phyloP scores from a whole-genome alignment of 805 yeast genomes.

The Hanseniaspora thailandica region DNA sequence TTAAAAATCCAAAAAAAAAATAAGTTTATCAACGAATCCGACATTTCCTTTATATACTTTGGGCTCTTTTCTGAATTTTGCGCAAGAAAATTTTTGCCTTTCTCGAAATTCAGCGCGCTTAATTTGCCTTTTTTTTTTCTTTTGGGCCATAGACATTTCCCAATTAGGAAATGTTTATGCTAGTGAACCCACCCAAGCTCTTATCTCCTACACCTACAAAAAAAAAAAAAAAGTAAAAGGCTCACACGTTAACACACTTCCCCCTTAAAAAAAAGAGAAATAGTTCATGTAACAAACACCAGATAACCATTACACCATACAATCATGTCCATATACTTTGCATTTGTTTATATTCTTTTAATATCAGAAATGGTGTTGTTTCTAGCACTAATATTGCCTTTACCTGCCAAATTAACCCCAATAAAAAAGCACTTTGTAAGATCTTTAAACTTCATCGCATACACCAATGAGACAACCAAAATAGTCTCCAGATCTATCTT shows the following conservation, averaged over 20 bases:
- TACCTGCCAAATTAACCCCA: slow-evolving; percentile 45
- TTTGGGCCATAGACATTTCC: not conserved
- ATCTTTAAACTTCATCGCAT: slow-evolving; percentile 45
- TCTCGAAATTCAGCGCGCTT: not conserved
- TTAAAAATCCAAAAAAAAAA: too few species aligned
- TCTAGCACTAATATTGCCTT: slow-evolving; percentile 69
- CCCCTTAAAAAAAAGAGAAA: not conserved
- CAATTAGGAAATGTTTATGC: not conserved
- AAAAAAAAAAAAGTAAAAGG: not conserved
- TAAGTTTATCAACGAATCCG: not conserved
- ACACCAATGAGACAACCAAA: slow-evolving; percentile 52
- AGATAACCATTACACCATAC: not conserved
- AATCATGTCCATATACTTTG: slow-evolving; percentile 26
- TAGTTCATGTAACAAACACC: not conserved
- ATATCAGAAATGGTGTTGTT: slow-evolving; percentile 69
- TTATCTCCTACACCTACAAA: not conserved
- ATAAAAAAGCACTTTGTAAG: slow-evolving; percentile 9
- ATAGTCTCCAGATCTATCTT: slow-evolving; percentile 70
- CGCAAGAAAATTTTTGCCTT: too few species aligned
- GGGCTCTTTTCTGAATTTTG: not conserved
- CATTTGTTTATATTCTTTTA: slow-evolving; percentile 58
- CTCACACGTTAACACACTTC: not conserved
- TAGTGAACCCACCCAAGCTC: not conserved
- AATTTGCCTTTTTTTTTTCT: not conserved
- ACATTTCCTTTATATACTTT: slow-evolving; percentile 6